Percentiles rank a stretch among this genome's conserved stretches.
Evolutionary conservation across 257 asterid genomes (phyloP).

Genomic region (Solanum ossicruentum): DNA sequence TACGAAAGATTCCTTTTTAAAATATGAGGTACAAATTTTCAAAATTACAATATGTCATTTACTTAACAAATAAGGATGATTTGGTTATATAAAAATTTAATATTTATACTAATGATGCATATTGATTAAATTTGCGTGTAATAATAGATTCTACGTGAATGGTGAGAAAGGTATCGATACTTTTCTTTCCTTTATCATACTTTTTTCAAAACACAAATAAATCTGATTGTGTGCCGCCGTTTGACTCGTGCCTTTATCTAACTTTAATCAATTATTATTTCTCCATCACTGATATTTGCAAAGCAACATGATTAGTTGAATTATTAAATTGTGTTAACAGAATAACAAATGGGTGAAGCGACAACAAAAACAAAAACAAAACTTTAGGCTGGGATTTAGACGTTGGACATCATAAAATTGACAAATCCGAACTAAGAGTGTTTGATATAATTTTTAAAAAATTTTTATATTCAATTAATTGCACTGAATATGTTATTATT

Average conservation of each 20-base stretch:
- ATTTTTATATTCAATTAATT: too few species aligned
- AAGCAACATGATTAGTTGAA: background rate
- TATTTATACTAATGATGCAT: too few species aligned
- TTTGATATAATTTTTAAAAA: too few species aligned
- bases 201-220: background rate
- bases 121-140: background rate
- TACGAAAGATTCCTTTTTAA: too few species aligned
- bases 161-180: background rate
- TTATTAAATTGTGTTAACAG: background rate
- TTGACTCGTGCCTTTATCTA: background rate
- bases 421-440: background rate
- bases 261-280: background rate
- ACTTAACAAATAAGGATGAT: background rate
- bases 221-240: background rate
- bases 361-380: background rate
- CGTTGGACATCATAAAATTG: background rate
- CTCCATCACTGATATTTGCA: background rate
- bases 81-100: too few species aligned
- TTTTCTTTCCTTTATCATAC: background rate
- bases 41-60: background rate
- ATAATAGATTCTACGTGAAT: background rate
- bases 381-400: background rate
- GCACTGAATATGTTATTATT: too few species aligned
- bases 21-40: too few species aligned
- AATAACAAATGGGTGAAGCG: background rate